A percentile compares a stretch with the other conserved stretches of the same genome.
phyloP scores from a whole-genome alignment of 2,329 filamentous ascomycete species.

The Colletotrichum sp. region DNA sequence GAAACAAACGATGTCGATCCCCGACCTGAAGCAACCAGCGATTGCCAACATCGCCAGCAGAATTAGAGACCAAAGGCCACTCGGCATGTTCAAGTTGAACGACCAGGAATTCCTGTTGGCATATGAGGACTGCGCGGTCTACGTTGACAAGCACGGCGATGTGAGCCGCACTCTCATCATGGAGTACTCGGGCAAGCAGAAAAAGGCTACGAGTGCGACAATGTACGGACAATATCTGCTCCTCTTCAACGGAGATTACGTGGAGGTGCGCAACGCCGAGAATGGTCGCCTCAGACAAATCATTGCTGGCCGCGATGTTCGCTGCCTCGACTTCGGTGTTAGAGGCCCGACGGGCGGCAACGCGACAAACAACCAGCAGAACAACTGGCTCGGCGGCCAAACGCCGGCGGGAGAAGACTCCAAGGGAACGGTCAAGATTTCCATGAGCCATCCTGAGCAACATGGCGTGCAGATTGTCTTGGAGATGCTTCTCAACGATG shows the following conservation, averaged over 20 bases:
- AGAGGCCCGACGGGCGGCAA: conserved; percentile 62
- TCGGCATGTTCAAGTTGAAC: conserved; percentile 96
- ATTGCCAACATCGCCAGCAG: conserved; percentile 86
- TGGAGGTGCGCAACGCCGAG: conserved; percentile 95
- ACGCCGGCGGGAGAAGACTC: conserved; percentile 47
- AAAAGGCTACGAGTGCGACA: conserved; percentile 80
- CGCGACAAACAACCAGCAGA: conserved; percentile 30
- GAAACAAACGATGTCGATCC: conserved; percentile 93
- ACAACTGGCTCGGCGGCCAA: conserved; percentile 34
- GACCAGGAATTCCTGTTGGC: conserved; percentile 91
- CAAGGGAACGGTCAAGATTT: conserved; percentile 86
- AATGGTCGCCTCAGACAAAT: conserved; percentile 94
- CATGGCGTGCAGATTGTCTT: conserved; percentile 86
- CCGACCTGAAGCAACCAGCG: conserved; percentile 78
- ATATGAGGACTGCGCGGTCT: conserved; percentile 96
- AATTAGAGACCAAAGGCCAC: conserved; percentile 80
- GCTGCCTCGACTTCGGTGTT: conserved; percentile 86
- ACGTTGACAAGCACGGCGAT: conserved; percentile 97
- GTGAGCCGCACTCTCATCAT: conserved; percentile 94
- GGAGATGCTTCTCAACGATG: conserved; percentile 92
- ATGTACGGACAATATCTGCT: conserved; percentile 92
- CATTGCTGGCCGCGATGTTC: conserved; percentile 86
- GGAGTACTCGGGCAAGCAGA: conserved; percentile 94
- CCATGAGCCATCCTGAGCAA: conserved; percentile 91
- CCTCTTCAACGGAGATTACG: conserved; percentile 94